phyloP scores from a whole-genome alignment of 371 early-diverging fungal genomes.

The Phascolomyces articulosus region DNA sequence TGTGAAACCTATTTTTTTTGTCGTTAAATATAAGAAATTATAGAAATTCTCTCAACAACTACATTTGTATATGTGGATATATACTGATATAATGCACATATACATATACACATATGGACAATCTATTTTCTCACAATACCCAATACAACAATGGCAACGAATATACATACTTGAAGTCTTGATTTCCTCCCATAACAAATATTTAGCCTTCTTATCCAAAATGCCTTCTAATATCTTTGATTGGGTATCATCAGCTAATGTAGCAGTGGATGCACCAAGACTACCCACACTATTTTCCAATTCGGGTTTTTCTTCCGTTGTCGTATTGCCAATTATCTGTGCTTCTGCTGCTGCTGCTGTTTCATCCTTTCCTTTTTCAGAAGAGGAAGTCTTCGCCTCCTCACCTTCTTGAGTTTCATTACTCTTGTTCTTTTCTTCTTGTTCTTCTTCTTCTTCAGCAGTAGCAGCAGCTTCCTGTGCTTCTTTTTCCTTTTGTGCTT shows the following conservation, averaged over 20 bases:
- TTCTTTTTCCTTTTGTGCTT: background rate
- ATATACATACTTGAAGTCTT: conserved; percentile 72
- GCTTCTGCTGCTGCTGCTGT: background rate
- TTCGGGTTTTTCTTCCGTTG: conserved; percentile 12
- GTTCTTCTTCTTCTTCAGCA: conserved; percentile 15
- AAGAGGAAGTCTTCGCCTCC: conserved; percentile 4
- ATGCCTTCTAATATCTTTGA: conserved; percentile 26
- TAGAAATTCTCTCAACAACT: no score
- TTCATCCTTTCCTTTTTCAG: no score
- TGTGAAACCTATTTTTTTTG: conserved; percentile 83
- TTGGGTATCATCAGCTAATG: conserved; percentile 1
- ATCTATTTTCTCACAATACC: no score
- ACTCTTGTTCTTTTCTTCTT: background rate
- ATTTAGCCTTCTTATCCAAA: conserved; percentile 60
- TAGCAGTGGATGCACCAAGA: conserved; percentile 17
- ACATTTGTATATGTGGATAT: no score
- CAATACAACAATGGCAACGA: background rate
- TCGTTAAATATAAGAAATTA: no score
- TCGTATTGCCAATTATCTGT: conserved; percentile 1
- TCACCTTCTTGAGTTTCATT: background rate
- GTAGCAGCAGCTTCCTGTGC: conserved; percentile 5
- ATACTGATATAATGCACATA: no score
- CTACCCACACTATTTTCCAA: conserved; percentile 35
- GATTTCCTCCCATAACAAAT: conserved; percentile 87
- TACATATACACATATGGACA: no score